phyloP scores from a whole-genome alignment of 306 rosid species.

The Rosa chinensis region DNA sequence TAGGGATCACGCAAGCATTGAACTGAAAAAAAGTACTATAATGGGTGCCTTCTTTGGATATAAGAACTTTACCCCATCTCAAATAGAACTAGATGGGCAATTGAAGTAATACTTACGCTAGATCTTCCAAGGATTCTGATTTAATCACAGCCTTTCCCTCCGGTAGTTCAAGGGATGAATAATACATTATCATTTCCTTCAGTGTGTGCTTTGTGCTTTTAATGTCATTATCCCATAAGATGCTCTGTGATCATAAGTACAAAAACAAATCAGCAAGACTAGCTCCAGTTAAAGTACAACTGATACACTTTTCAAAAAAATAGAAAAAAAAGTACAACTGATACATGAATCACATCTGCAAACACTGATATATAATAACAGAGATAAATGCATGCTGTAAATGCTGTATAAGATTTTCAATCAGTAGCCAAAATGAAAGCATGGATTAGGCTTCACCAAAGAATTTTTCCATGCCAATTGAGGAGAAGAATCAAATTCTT shows the following conservation, averaged over 20 bases:
- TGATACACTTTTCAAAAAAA: background rate
- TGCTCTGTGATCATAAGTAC: conserved; percentile 52
- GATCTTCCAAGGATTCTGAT: conserved; percentile 58
- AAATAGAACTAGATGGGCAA: conserved; percentile 7
- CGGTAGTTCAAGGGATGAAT: conserved; percentile 71
- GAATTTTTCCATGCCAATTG: background rate
- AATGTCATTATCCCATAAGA: conserved; percentile 90
- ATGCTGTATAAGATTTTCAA: background rate
- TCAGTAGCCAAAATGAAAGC: background rate
- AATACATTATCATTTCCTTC: conserved; percentile 71
- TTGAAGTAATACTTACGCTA: conserved; percentile 67
- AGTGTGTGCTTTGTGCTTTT: conserved; percentile 80
- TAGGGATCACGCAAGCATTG: background rate
- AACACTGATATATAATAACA: background rate
- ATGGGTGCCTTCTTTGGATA: background rate
- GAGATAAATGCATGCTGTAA: background rate
- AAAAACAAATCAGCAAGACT: background rate
- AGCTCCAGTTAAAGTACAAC: background rate
- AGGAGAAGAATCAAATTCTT: background rate
- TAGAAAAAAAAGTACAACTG: background rate
- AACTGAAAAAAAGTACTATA: background rate
- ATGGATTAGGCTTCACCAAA: background rate
- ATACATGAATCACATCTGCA: background rate
- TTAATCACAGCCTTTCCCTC: conserved; percentile 84
- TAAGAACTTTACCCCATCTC: background rate